phyloP scores from a whole-genome alignment of 805 yeast genomes.

The Candida ortonii region DNA sequence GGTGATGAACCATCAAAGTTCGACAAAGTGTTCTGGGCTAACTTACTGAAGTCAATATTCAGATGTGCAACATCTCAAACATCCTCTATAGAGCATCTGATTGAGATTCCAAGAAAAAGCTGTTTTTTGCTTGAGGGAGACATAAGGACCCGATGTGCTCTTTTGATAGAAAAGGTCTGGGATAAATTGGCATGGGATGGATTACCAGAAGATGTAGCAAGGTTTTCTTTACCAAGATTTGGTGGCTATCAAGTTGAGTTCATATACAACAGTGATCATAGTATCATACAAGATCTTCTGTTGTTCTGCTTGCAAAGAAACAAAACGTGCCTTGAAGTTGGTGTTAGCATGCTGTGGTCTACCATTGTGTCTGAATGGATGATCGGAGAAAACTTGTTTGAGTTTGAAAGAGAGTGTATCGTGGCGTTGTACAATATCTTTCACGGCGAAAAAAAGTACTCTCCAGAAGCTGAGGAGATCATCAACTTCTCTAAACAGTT shows the following conservation, averaged over 20 bases:
- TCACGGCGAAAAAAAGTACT: slow-evolving; percentile 48
- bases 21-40: slow-evolving; percentile 66
- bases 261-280: slow-evolving; percentile 50
- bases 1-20: slow-evolving; percentile 49
- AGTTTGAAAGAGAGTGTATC: slow-evolving; percentile 61
- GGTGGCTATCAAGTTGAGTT: slow-evolving; percentile 74
- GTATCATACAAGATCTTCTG: slow-evolving; percentile 61
- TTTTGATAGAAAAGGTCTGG: slow-evolving; percentile 64
- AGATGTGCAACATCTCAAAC: slow-evolving; percentile 65
- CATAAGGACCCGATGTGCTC: slow-evolving; percentile 57
- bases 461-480: slow-evolving; percentile 57
- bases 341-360: slow-evolving; percentile 69
- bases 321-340: slow-evolving; percentile 54
- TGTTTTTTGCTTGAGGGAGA: slow-evolving; percentile 61
- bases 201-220: slow-evolving; percentile 46
- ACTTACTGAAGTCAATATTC: slow-evolving; percentile 55
- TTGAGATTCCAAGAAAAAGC: slow-evolving; percentile 71
- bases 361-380: slow-evolving; percentile 65
- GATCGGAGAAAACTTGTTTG: slow-evolving; percentile 53
- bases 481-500: slow-evolving; percentile 49
- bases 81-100: slow-evolving; percentile 63
- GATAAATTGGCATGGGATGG: slow-evolving; percentile 65
- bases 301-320: slow-evolving; percentile 69
- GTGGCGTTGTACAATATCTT: slow-evolving; percentile 63
- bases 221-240: slow-evolving; percentile 59